Base-by-base conservation (phyloP, 352 stramenopile genomes). In the Globisporangium abappressorium region DNA sequence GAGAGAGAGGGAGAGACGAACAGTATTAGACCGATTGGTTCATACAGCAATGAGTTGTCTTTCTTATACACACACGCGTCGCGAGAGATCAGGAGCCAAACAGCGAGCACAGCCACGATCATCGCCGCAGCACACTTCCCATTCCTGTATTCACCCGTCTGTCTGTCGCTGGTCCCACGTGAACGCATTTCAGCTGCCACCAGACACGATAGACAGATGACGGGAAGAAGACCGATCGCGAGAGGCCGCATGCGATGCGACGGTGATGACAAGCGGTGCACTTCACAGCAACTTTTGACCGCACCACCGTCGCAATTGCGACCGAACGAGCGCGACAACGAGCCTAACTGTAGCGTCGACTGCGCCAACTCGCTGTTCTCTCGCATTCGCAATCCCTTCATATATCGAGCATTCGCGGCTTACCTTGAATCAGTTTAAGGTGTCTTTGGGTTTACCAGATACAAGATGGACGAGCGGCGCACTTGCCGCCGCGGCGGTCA, bases 351-450 rank as follows among this genome's bases (percentile, higher is more conserved):
- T 30, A 61, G 30, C 12, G 15, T 20, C 24, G 6, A 36, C 20
- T 26, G 43, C 33, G 18, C 8, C 54, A 26, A 8, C 55, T 15
- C 18, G 22, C 53, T 24, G 9, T 7, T 12, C 28, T 38, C 18
- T 12, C 6, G 7, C 54, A 59, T 34, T 24, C 57, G 34, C 34
- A 38, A 9, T 49, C 5, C 15, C 41, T 49, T 6, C 12, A 46
- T 20, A 46, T 15, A 11, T n/a, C 12, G 18, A 51, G 58, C n/a
- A 69, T 30, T 24, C 54, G 34, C 41, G 28, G 36, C 75, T 51
- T 72, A 94, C 87, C 88, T 96, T 96, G 88, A 94, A 96, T 96
- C 88, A 92, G 72, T 94, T 96, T 94, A 94, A 96, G 87, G 88
- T 83, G 85, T 87, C 75, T 91, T 89, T 78, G 77, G 84, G 77